Percentiles rank a stretch among this genome's conserved stretches.
phyloP scores from a whole-genome alignment of 371 early-diverging fungal genomes.

The Mortierella sp. region DNA sequence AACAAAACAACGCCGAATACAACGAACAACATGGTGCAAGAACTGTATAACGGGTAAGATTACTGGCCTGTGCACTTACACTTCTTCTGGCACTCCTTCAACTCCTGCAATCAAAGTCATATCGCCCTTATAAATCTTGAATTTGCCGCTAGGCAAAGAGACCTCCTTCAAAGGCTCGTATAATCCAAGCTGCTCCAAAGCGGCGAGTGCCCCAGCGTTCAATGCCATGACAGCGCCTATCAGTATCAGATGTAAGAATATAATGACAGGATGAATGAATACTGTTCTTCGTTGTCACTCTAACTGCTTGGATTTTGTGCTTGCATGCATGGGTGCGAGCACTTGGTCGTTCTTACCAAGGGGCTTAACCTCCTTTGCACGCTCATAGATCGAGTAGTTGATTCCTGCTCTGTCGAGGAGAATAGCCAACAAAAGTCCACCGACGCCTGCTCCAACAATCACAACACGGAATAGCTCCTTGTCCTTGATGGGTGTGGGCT shows the following conservation, averaged over 20 bases:
- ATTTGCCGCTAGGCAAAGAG: background rate
- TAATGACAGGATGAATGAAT: background rate
- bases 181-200: constrained; percentile 13
- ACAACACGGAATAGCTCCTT: background rate
- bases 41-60: background rate
- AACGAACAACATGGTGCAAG: background rate
- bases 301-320: no score
- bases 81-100: background rate
- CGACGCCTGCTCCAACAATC: constrained; percentile 12
- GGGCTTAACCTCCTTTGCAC: background rate
- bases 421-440: constrained; percentile 2
- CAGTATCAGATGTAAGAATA: background rate
- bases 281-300: no score
- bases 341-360: constrained; percentile 18
- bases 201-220: constrained; percentile 14
- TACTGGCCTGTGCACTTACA: background rate
- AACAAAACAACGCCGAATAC: background rate
- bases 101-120: background rate
- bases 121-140: background rate
- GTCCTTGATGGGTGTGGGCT: background rate
- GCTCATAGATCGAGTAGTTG: background rate
- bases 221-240: constrained; percentile 21
- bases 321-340: background rate
- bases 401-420: background rate
- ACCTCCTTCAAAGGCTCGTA: background rate